Base-by-base conservation (phyloP, 1,284 basidiomycete genomes). In the Microbotryomycetes sp. region DNA sequence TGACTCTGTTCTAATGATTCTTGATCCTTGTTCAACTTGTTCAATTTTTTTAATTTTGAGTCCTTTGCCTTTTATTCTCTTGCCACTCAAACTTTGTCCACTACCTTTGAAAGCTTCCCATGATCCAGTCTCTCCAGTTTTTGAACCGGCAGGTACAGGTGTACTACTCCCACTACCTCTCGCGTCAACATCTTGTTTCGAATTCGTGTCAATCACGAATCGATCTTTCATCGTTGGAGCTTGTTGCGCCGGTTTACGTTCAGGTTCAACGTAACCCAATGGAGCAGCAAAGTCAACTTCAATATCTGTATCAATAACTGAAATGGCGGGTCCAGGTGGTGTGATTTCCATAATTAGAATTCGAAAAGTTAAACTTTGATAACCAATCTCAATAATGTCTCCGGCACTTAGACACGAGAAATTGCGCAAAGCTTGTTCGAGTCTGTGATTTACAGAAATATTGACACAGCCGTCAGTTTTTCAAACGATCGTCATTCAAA, bases 161-260 rank as follows among this genome's bases (percentile, higher is more conserved):
- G 73, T 72, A 19, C 53, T 58, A n/a, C 66, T 67, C 9, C 68
- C 72, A 30, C 70, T 72, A 30, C 66, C 71, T 28, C 65, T 51
- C 23, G 68, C 68, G 50, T 71, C 65, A 3, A 72, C 70, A 2
- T 75, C 75, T 22, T 74, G 78, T 25, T 75, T 77, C 9, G 75
- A 74, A 6, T 71, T 70, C 15, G 76, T 78, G 73, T 98, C 92
- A 65, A 99, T 97, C 75, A 92, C 92, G 59, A 97, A 83, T 77
- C 97, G 97, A 56, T 88, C 89, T 0, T 94, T 93, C 94, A 99
- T 97, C 2, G 93, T 97, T 9, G 88, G 77, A 9, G 86, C 85
- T 2, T 92, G 86, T 2, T 85, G 83, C 2, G 88, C 82, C 7
- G 74, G 72, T 6, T 87, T 86, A 47, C 87, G 83, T 67, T 90